phyloP scores from a whole-genome alignment of 1,284 basidiomycete species.

The Ustilago trichophora region DNA sequence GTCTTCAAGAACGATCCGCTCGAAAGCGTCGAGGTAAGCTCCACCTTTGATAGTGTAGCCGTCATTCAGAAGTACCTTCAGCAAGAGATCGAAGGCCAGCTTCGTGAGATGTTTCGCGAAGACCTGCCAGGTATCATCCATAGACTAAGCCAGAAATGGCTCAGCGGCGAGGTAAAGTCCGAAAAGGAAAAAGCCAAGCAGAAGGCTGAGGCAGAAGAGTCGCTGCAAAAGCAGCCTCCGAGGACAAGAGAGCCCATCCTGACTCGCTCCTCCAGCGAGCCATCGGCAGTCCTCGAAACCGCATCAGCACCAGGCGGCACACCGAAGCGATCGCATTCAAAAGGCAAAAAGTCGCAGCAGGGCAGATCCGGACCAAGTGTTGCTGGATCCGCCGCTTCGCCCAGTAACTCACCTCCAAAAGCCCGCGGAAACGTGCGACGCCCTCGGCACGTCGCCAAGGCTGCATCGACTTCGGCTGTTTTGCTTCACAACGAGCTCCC shows the following conservation, averaged over 20 bases:
- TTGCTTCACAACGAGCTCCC: slow-evolving; percentile 26
- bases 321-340: slow-evolving; percentile 11
- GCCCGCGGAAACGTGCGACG: slow-evolving; percentile 9
- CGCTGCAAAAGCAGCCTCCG: not conserved
- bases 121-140: slow-evolving; percentile 98
- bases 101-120: slow-evolving; percentile 97
- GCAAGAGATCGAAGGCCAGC: slow-evolving; percentile 90
- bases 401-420: slow-evolving; percentile 31
- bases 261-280: slow-evolving; percentile 33
- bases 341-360: slow-evolving; percentile 7
- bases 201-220: slow-evolving; percentile 12
- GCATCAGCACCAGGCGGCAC: slow-evolving; percentile 34
- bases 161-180: slow-evolving; percentile 66
- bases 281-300: slow-evolving; percentile 19
- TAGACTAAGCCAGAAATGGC: slow-evolving; percentile 91
- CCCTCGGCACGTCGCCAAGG: slow-evolving; percentile 27
- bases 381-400: slow-evolving; percentile 8
- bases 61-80: slow-evolving; percentile 80
- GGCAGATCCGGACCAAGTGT: slow-evolving; percentile 7
- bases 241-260: slow-evolving; percentile 12
- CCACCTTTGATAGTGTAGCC: slow-evolving; percentile 96
- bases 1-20: slow-evolving; percentile 99
- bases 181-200: slow-evolving; percentile 40
- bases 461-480: slow-evolving; percentile 33
- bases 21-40: slow-evolving; percentile 95